These are phyloP conservation scores for Cercospora sp. DNA, from an alignment of 2,329 filamentous ascomycete genomes.

Conservation along the genomic window DNA sequence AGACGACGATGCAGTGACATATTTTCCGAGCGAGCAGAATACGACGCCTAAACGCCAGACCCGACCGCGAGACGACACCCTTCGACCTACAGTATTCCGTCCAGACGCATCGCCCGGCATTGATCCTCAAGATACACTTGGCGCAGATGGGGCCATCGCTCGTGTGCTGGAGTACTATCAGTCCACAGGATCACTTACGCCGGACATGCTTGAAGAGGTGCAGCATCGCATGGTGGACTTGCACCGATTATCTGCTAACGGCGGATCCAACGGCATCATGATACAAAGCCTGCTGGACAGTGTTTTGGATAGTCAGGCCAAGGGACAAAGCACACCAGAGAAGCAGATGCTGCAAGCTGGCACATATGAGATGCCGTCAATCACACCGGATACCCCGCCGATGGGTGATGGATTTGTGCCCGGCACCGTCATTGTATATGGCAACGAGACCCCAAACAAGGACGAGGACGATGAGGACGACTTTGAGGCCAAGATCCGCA, in stretches of 20 bases:
- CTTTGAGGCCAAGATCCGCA: slow-evolving; percentile 35
- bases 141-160: slow-evolving; percentile 27
- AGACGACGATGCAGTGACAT: slow-evolving; percentile 20
- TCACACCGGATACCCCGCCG: slow-evolving; percentile 39
- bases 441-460: slow-evolving; percentile 20
- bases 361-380: slow-evolving; percentile 34
- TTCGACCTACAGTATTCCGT: slow-evolving; percentile 25
- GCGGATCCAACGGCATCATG: slow-evolving; percentile 40
- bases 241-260: slow-evolving; percentile 37
- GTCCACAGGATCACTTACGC: slow-evolving; percentile 35
- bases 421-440: slow-evolving; percentile 38
- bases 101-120: slow-evolving; percentile 6
- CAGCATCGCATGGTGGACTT: slow-evolving; percentile 38
- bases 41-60: slow-evolving; percentile 33
- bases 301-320: slow-evolving; percentile 26
- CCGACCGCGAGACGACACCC: slow-evolving; percentile 29
- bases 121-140: slow-evolving; percentile 9
- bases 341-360: slow-evolving; percentile 27
- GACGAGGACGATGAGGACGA: slow-evolving; percentile 32
- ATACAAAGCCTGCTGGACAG: slow-evolving; percentile 40
- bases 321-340: slow-evolving; percentile 20
- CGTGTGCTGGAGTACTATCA: slow-evolving; percentile 37
- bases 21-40: slow-evolving; percentile 26
- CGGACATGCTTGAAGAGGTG: slow-evolving; percentile 38
- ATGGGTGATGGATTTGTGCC: slow-evolving; percentile 30